These are phyloP conservation scores for Aspergillus biplanus DNA, from an alignment of 495 filamentous ascomycete species.

Conservation along the genomic window DNA sequence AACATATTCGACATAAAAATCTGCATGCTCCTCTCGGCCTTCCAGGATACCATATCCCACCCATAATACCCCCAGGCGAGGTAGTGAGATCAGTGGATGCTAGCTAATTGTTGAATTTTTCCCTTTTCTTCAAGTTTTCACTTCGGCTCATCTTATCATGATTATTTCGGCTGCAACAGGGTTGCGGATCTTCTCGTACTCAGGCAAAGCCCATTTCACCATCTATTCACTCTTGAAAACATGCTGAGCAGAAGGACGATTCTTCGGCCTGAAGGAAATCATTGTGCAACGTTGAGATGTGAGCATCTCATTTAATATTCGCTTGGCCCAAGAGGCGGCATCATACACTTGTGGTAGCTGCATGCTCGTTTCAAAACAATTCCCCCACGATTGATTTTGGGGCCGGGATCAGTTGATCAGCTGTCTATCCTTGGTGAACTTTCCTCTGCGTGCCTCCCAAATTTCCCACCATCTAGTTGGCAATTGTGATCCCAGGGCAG, in stretches of 20 bases:
- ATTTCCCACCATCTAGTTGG: conserved; percentile 38
- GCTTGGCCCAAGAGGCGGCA: conserved; percentile 23
- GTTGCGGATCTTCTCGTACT: conserved; percentile 31
- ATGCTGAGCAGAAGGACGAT: conserved; percentile 32
- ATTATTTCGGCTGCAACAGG: no score
- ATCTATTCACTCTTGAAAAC: conserved; percentile 46
- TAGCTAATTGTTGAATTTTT: no score
- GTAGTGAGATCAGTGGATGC: no score
- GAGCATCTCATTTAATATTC: conserved; percentile 36
- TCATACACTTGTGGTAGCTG: conserved; percentile 26
- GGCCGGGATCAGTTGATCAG: conserved; percentile 19
- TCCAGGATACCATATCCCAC: no score
- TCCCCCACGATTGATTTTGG: conserved; percentile 25
- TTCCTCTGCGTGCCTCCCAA: background rate
- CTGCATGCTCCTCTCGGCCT: no score
- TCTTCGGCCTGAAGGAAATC: conserved; percentile 38
- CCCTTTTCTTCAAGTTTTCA: no score
- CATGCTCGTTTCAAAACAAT: conserved; percentile 29
- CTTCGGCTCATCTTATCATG: no score
- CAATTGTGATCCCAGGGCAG: no score
- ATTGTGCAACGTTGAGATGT: conserved; percentile 42
- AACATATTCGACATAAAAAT: no score
- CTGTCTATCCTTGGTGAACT: conserved; percentile 12
- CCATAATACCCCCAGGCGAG: no score
- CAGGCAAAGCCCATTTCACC: conserved; percentile 33